Conservation (phyloP, 1,284 basidiomycete genomes). For the Ustilago sp. region DNA sequence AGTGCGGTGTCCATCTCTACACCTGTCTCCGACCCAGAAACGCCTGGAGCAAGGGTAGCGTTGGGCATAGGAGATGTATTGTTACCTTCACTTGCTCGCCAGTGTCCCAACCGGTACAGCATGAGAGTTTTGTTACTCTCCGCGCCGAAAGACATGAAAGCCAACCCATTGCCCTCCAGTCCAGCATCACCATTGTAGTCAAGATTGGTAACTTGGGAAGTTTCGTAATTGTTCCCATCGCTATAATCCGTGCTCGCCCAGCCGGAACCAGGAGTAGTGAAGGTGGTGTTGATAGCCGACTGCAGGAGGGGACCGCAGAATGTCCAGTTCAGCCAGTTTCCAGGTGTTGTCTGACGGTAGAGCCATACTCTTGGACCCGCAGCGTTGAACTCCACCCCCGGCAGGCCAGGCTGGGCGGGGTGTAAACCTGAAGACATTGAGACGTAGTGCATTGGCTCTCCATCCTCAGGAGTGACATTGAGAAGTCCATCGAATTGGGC, state of each 20-base stretch:
- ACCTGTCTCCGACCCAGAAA: constrained; percentile 3
- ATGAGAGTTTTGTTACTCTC: constrained; percentile 38
- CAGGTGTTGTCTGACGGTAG: constrained; percentile 26
- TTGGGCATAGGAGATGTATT: constrained; percentile 10
- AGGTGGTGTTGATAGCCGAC: constrained; percentile 28
- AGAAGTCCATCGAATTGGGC: constrained; percentile 25
- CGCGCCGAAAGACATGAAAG: constrained; percentile 25
- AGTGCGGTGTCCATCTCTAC: constrained; percentile 28
- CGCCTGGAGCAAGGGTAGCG: constrained; percentile 16
- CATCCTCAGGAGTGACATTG: constrained; percentile 3
- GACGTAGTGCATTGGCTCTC: constrained; percentile 19
- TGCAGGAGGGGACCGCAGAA: constrained; percentile 26
- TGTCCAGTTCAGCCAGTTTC: constrained; percentile 35
- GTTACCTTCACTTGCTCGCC: constrained; percentile 10
- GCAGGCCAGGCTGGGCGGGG: constrained; percentile 12
- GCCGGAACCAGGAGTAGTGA: constrained; percentile 24
- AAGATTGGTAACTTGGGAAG: constrained; percentile 20
- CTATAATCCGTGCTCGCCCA: constrained; percentile 24
- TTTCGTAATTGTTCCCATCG: constrained; percentile 44
- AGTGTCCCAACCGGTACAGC: constrained; percentile 39
- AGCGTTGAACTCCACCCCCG: constrained; percentile 17
- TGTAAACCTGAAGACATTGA: constrained; percentile 26
- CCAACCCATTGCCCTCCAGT: constrained; percentile 15
- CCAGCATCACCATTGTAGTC: constrained; percentile 24
- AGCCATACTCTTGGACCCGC: constrained; percentile 31